phyloP scores from a whole-genome alignment of 2,329 filamentous ascomycete genomes.

The Grosmannia clavigera region DNA sequence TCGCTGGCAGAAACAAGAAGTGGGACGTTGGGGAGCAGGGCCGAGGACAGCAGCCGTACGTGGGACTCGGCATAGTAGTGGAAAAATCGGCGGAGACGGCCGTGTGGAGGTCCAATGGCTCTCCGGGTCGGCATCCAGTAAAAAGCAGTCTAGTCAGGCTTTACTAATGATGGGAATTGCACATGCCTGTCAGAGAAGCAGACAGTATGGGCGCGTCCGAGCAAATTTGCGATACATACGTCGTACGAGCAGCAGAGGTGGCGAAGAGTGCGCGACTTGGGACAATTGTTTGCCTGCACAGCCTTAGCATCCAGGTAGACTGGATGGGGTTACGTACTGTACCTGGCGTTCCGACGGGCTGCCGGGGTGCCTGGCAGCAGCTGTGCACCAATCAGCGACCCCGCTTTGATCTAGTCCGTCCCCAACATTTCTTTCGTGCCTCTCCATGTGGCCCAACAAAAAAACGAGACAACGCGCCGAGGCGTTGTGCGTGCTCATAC shows the following conservation, averaged over 20 bases:
- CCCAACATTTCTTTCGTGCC: conserved; percentile 1
- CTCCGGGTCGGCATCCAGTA: neutral
- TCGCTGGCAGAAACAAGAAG: neutral
- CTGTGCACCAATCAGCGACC: neutral
- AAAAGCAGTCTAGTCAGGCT: neutral
- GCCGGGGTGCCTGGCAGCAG: neutral
- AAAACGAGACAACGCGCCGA: neutral
- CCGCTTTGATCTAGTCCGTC: neutral
- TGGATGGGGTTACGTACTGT: too few species aligned
- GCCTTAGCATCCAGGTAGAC: too few species aligned
- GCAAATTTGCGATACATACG: neutral
- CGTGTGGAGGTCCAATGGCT: too few species aligned
- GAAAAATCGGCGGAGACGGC: neutral
- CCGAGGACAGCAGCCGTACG: neutral
- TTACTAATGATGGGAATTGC: neutral
- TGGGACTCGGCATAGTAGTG: neutral
- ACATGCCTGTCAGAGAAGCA: neutral
- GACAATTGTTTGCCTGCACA: too few species aligned
- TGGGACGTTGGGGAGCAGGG: neutral
- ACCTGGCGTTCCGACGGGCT: neutral
- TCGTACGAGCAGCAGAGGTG: neutral
- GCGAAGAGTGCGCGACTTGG: neutral
- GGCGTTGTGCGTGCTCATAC: neutral
- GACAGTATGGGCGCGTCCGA: neutral
- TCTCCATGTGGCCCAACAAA: conserved; percentile 1